Percentiles rank a stretch among this genome's conserved stretches.
These are phyloP conservation scores for Pholiota adiposa DNA, from an alignment of 1,284 basidiomycete genomes.

Conservation along the genomic window DNA sequence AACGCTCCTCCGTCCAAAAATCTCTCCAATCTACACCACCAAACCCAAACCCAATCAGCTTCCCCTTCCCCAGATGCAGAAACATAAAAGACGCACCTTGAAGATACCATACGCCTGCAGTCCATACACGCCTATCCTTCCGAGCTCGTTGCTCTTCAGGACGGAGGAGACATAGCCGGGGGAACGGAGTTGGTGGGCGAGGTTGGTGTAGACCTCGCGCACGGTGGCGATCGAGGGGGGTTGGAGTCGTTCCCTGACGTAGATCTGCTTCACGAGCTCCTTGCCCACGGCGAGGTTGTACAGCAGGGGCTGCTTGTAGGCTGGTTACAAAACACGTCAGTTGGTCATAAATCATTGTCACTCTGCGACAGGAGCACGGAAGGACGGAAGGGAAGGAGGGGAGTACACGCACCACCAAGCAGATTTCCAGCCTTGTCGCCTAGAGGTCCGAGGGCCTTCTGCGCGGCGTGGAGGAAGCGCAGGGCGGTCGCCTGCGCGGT, in stretches of 20 bases:
- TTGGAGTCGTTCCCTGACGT: conserved; percentile 85
- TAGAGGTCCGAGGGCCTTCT: conserved; percentile 59
- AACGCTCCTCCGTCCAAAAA: conserved; percentile 82
- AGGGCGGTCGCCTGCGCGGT: no score
- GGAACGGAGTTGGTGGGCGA: conserved; percentile 74
- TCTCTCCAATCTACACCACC: conserved; percentile 87
- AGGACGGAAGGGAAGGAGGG: no score
- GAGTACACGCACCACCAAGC: conserved; percentile 66
- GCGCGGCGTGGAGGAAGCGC: conserved; percentile 56
- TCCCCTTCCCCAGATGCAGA: conserved; percentile 24
- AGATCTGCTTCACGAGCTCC: conserved; percentile 90
- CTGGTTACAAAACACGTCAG: conserved; percentile 45
- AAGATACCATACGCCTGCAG: conserved; percentile 90
- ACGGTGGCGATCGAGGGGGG: conserved; percentile 77
- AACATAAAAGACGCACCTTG: conserved; percentile 55
- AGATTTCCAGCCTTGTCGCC: conserved; percentile 63
- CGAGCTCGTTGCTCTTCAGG: conserved; percentile 77
- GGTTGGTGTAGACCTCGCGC: conserved; percentile 71
- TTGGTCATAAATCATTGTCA: no score
- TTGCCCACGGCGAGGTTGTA: conserved; percentile 88
- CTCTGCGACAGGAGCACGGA: no score
- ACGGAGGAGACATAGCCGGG: conserved; percentile 74
- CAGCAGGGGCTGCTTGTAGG: conserved; percentile 80
- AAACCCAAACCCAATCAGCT: conserved; percentile 3
- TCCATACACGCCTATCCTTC: conserved; percentile 82